phyloP scores from a whole-genome alignment of 441 rosid genomes.

The Kokia cookei region DNA sequence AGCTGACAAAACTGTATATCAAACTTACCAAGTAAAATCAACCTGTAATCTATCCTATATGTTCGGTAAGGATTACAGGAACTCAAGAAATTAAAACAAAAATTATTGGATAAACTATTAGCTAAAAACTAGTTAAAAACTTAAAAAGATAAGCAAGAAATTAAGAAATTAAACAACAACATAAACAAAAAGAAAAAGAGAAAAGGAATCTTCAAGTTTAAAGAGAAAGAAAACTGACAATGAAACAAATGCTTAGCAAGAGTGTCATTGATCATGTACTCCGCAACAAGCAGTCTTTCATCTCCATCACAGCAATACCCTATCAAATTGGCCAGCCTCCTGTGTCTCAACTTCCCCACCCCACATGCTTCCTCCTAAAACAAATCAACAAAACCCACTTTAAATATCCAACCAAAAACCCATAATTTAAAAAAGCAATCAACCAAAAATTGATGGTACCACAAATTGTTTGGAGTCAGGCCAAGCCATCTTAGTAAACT shows the following conservation, averaged over 20 bases:
- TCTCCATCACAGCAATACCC: constrained; percentile 89
- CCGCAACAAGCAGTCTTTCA: constrained; percentile 85
- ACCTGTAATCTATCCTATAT: neutral
- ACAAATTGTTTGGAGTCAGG: constrained; percentile 88
- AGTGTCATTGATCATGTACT: constrained; percentile 79
- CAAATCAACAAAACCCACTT: neutral
- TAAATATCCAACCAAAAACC: neutral
- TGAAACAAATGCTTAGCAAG: constrained; percentile 85
- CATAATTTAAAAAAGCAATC: neutral
- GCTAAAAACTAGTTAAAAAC: neutral
- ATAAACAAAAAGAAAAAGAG: neutral
- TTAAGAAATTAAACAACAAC: neutral
- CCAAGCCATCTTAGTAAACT: constrained; percentile 86
- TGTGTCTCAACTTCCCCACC: constrained; percentile 72
- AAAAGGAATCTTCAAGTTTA: neutral
- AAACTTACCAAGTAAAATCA: neutral
- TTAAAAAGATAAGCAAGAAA: neutral
- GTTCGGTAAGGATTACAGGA: neutral
- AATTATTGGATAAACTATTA: neutral
- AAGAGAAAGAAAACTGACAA: constrained; percentile 28
- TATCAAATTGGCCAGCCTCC: constrained; percentile 69
- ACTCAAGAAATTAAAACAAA: neutral
- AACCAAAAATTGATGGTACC: constrained; percentile 24
- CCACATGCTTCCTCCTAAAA: constrained; percentile 70
- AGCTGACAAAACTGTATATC: neutral